Percentiles rank a stretch among this genome's conserved stretches.
Evolutionary conservation across 192 early-diverging fungal genomes (phyloP).

Genomic region (Chytriomyces hyalinus): DNA sequence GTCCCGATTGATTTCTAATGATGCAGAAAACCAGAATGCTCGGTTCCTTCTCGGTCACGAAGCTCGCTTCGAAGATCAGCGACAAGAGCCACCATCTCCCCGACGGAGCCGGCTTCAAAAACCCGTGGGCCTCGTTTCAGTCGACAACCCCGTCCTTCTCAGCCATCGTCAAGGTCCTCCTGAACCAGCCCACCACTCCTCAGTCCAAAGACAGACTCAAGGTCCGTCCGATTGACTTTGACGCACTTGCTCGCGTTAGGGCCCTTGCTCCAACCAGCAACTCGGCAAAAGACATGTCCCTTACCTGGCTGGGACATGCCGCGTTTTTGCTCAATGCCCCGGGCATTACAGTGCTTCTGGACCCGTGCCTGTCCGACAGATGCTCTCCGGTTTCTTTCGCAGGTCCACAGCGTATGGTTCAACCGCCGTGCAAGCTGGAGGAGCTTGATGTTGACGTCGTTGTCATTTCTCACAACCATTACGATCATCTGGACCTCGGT

Average conservation of each 20-base stretch:
- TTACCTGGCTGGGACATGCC: slow-evolving; percentile 67
- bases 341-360: slow-evolving; percentile 70
- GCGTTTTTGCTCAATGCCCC: slow-evolving; percentile 68
- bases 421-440: slow-evolving; percentile 63
- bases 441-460: slow-evolving; percentile 78
- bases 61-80: too few species aligned
- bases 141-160: slow-evolving; percentile 30
- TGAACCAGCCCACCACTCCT: neutral
- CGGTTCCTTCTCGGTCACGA: too few species aligned
- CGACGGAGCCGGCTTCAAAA: slow-evolving; percentile 59
- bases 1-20: too few species aligned
- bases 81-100: slow-evolving; percentile 47
- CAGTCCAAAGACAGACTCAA: neutral
- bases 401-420: slow-evolving; percentile 70
- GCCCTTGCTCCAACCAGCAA: slow-evolving; percentile 24
- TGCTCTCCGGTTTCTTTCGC: slow-evolving; percentile 71
- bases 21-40: too few species aligned
- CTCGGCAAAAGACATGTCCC: slow-evolving; percentile 39
- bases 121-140: slow-evolving; percentile 61
- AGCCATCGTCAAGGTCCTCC: neutral
- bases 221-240: slow-evolving; percentile 43
- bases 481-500: slow-evolving; percentile 79
- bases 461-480: slow-evolving; percentile 86
- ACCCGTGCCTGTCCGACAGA: slow-evolving; percentile 74
- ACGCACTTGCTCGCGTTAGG: slow-evolving; percentile 23